Conservation (phyloP, 2,329 filamentous ascomycete species). For the Arthrobotrys pseudoclavata region DNA sequence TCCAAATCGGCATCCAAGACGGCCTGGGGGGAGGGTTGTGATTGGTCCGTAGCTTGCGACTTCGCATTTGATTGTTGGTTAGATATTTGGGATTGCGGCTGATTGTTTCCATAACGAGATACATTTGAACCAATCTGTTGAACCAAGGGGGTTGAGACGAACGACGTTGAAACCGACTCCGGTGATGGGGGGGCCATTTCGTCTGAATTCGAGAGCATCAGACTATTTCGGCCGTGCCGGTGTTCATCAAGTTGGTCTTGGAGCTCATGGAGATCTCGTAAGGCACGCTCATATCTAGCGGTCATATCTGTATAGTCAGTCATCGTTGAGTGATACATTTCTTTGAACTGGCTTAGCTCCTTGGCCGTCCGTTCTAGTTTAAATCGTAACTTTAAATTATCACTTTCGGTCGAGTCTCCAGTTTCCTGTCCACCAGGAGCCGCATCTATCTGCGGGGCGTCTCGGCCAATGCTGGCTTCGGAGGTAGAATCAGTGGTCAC, state of each 20-base stretch:
- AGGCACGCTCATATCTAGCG: constrained; percentile 89
- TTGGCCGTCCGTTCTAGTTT: constrained; percentile 65
- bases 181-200: constrained; percentile 47
- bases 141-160: constrained; percentile 65
- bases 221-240: constrained; percentile 71
- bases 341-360: constrained; percentile 88
- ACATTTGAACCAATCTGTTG: constrained; percentile 45
- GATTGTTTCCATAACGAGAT: constrained; percentile 63
- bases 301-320: constrained; percentile 85
- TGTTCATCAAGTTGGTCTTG: constrained; percentile 87
- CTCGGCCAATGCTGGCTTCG: background rate
- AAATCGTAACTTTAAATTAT: constrained; percentile 48
- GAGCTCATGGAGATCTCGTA: constrained; percentile 84
- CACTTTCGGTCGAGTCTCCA: constrained; percentile 15
- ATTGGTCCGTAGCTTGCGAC: background rate
- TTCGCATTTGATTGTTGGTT: background rate
- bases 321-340: constrained; percentile 88
- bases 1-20: background rate
- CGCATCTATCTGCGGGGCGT: background rate
- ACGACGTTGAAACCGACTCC: constrained; percentile 71
- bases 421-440: background rate
- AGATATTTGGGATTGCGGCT: background rate
- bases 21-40: background rate
- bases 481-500: background rate
- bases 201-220: constrained; percentile 66